Evolutionary conservation across 805 yeast species (phyloP).

Genomic region (Zygosaccharomyces pseudorouxii): DNA sequence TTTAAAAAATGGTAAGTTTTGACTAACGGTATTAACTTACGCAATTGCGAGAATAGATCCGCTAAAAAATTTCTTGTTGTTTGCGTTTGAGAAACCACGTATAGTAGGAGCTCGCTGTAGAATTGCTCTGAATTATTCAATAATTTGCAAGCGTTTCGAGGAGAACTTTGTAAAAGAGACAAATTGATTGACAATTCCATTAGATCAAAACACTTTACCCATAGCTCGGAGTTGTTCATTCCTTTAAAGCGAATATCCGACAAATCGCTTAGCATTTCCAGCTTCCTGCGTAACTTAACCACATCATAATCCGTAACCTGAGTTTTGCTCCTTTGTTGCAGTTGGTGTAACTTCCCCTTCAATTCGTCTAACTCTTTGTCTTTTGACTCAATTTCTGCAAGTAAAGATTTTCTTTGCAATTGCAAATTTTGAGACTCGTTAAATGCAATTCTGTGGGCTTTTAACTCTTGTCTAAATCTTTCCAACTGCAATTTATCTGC

Average conservation of each 20-base stretch:
- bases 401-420: conserved; percentile 4
- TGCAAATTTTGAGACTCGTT: conserved; percentile 9
- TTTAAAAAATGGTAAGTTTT: conserved; percentile 15
- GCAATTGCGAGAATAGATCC: conserved; percentile 5
- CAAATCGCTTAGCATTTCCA: conserved; percentile 12
- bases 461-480: conserved; percentile 17
- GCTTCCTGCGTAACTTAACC: conserved; percentile 10
- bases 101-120: neutral
- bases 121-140: conserved; percentile 1
- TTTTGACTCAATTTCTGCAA: conserved; percentile 3
- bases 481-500: conserved; percentile 17
- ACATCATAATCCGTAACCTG: conserved; percentile 12
- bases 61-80: neutral
- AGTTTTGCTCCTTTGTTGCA: conserved; percentile 4
- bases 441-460: conserved; percentile 10
- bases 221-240: conserved; percentile 10
- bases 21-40: conserved; percentile 10
- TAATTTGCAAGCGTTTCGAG: neutral
- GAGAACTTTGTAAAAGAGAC: neutral
- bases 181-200: conserved; percentile 5
- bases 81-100: neutral
- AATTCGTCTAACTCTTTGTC: conserved; percentile 3
- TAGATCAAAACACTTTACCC: conserved; percentile 6
- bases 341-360: conserved; percentile 10
- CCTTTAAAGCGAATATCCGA: conserved; percentile 17